A percentile compares a stretch with the other conserved stretches of the same genome.
Conservation (phyloP, 805 yeast genomes). For the Candida peoriensis region DNA sequence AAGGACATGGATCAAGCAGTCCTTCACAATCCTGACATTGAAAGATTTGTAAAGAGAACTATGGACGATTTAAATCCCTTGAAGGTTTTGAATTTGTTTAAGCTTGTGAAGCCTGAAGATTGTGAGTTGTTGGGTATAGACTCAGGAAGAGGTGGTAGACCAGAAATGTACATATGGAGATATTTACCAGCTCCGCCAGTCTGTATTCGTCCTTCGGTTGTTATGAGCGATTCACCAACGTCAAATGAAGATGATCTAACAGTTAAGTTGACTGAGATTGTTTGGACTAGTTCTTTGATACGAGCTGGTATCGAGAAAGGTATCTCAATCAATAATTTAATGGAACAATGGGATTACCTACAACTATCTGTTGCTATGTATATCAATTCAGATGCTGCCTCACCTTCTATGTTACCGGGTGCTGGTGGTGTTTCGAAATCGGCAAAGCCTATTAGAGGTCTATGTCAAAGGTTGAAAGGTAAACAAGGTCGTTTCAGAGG, state of each 20-base stretch:
- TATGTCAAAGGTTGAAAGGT: slow-evolving; percentile 96
- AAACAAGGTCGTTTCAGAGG: slow-evolving; percentile 99
- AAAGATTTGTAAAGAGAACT: slow-evolving; percentile 78
- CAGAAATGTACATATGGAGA: slow-evolving; percentile 95
- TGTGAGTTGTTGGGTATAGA: slow-evolving; percentile 92
- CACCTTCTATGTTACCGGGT: slow-evolving; percentile 73
- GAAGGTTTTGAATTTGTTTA: slow-evolving; percentile 80
- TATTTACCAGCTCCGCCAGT: slow-evolving; percentile 99
- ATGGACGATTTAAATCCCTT: slow-evolving; percentile 93
- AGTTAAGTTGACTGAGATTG: slow-evolving; percentile 92
- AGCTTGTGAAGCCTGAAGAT: slow-evolving; percentile 78
- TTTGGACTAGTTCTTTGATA: slow-evolving; percentile 92
- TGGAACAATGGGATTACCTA: slow-evolving; percentile 99
- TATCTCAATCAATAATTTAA: slow-evolving; percentile 82
- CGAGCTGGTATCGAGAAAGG: slow-evolving; percentile 95
- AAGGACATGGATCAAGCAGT: slow-evolving; percentile 76
- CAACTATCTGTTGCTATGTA: slow-evolving; percentile 96
- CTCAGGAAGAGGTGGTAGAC: slow-evolving; percentile 82
- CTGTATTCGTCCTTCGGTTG: slow-evolving; percentile 95
- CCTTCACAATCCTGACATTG: slow-evolving; percentile 78
- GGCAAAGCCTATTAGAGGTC: slow-evolving; percentile 79
- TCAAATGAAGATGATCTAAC: slow-evolving; percentile 97
- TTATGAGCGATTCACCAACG: slow-evolving; percentile 83
- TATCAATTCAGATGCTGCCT: slow-evolving; percentile 91
- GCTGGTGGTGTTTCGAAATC: slow-evolving; percentile 48